phyloP scores from a whole-genome alignment of 2,329 filamentous ascomycete genomes.

The Magnaporthales sp. region DNA sequence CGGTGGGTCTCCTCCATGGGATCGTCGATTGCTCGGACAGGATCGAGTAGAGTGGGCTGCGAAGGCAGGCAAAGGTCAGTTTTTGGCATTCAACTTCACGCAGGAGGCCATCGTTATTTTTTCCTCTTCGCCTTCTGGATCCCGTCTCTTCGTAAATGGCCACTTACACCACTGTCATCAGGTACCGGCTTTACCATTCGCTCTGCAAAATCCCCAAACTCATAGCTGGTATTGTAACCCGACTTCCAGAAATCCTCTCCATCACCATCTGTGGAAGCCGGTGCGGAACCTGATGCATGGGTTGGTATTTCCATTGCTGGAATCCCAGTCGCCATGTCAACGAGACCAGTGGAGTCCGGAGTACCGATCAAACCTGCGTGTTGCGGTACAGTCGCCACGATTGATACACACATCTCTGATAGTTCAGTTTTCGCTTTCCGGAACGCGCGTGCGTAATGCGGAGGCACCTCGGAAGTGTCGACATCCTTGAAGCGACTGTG shows the following conservation, averaged over 20 bases:
- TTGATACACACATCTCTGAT: constrained; percentile 28
- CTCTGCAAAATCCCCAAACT: neutral
- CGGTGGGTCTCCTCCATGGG: constrained; percentile 29
- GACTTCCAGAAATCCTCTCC: neutral
- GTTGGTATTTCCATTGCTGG: neutral
- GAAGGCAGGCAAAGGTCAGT: neutral
- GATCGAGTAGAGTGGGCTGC: constrained; percentile 29
- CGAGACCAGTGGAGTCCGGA: neutral
- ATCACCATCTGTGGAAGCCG: neutral
- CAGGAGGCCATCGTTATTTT: neutral
- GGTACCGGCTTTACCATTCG: constrained; percentile 5
- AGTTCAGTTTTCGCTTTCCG: constrained; percentile 29
- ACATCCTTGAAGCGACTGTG: constrained; percentile 22
- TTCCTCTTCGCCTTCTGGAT: no score
- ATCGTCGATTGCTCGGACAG: constrained; percentile 22
- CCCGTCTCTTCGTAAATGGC: neutral
- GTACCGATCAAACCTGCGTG: constrained; percentile 37
- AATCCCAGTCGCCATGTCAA: neutral
- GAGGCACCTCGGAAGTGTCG: constrained; percentile 14
- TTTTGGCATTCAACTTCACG: neutral
- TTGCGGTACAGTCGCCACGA: constrained; percentile 39
- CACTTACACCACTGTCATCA: constrained; percentile 14
- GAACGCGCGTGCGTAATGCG: constrained; percentile 22
- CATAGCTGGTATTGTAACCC: neutral
- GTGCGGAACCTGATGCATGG: neutral